Evolutionary conservation across 805 yeast species (phyloP), one percentile per base, ranked within the genome.

Genomic region (Wickerhamia fluorescens): DNA sequence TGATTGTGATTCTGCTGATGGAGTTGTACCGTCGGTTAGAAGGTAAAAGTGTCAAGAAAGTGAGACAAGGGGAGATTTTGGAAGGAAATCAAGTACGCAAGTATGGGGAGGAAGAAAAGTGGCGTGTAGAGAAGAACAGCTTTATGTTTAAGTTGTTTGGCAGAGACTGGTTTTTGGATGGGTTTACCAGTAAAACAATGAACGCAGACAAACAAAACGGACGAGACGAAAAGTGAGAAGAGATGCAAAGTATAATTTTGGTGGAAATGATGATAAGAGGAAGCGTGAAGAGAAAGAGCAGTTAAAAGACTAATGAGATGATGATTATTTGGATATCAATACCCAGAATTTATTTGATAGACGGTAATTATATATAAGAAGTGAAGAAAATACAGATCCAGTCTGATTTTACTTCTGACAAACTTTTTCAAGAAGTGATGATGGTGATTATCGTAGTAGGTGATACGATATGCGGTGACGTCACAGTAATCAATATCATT

Each of bases 151-250:
- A 45, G 35, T 25, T 61, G 7, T 62, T 63, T 35, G 70, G 70
- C 0, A 46, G 42, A 24, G 70, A 63, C 31, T 60, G 57, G 41
- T 63, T 52, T 36, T 49, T 61, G 27, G 68, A 63, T 30, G 68
- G 68, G 8, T 60, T 60, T 30, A 63, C 69, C 16, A 61, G 66
- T 33, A 57, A 52, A 33, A 59, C 69, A 3, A 55, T 62, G 56
- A 20, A 12, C 9, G 28, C 20, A 15, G 33, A 28, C n/a, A 27
- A 28, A 16, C 15, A 25, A 11, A 21, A 16, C 3, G 21, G n/a
- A n/a, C n/a, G n/a, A n/a, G n/a, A n/a, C n/a, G n/a, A n/a, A n/a
- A n/a, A n/a, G n/a, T n/a, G n/a, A n/a, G 5, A 5, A 17, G 29
- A 12, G 18, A 11, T 7, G 28, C 14, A 3, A 14, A 19, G 10